A percentile compares a stretch with the other conserved stretches of the same genome.
phyloP scores from a whole-genome alignment of 2,329 filamentous ascomycete species.

The Keithomyces neogunnii region DNA sequence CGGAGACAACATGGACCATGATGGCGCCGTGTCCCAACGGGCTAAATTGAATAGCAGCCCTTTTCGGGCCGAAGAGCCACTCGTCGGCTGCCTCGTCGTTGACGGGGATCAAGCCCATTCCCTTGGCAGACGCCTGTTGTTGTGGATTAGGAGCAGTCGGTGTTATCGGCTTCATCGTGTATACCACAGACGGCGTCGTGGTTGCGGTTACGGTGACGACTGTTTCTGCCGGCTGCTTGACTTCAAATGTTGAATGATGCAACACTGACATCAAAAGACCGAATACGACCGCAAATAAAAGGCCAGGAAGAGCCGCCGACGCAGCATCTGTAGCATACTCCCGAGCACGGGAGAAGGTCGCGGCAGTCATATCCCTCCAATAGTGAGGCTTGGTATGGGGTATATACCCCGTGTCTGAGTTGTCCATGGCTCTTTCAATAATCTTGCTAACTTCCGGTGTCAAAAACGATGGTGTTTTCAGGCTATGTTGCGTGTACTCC shows the following conservation, averaged over 20 bases:
- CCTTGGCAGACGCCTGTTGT: constrained; percentile 9
- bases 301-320: constrained; percentile 15
- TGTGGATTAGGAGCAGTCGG: constrained; percentile 3
- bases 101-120: constrained; percentile 20
- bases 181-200: constrained; percentile 6
- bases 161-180: constrained; percentile 8
- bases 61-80: constrained; percentile 25
- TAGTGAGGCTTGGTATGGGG: not conserved
- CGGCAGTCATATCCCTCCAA: not conserved
- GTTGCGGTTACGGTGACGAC: constrained; percentile 13
- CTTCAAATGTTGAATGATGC: constrained; percentile 16
- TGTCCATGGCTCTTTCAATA: constrained; percentile 10
- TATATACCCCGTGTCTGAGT: constrained; percentile 4
- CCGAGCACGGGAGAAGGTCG: not conserved
- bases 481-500: constrained; percentile 40
- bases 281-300: constrained; percentile 16
- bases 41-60: constrained; percentile 21
- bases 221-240: not conserved
- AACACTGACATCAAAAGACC: constrained; percentile 17
- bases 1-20: constrained; percentile 42
- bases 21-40: constrained; percentile 38
- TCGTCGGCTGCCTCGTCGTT: constrained; percentile 21
- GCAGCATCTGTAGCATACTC: constrained; percentile 4
- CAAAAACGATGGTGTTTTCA: constrained; percentile 33
- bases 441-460: constrained; percentile 25